These are phyloP conservation scores for Nicotiana attenuata DNA, from an alignment of 257 asterid species.

Conservation along the genomic window DNA sequence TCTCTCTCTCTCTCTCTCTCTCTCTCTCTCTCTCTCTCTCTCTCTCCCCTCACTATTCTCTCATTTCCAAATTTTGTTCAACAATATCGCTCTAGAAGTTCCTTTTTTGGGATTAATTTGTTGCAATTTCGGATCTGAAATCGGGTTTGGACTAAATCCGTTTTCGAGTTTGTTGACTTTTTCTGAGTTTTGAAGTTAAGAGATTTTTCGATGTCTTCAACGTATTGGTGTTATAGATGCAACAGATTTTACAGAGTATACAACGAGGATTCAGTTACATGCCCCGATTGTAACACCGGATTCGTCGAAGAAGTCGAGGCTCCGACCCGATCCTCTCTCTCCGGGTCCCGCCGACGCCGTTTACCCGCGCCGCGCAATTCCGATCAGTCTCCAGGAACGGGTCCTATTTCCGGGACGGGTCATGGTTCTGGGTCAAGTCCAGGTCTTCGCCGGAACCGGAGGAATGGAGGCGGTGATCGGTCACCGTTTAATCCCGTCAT, in stretches of 20 bases:
- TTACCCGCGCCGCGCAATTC: conserved; percentile 48
- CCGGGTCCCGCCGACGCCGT: conserved; percentile 59
- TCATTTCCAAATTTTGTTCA: neutral
- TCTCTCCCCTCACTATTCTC: neutral
- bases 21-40: neutral
- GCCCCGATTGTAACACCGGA: conserved; percentile 72
- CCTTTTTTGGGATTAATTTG: neutral
- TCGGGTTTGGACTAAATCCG: neutral
- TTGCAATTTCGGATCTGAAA: conserved; percentile 12
- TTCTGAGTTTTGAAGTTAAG: neutral
- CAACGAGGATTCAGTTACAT: conserved; percentile 43
- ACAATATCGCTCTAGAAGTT: neutral
- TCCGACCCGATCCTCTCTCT: conserved; percentile 39
- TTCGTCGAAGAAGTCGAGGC: conserved; percentile 63
- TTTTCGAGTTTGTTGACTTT: conserved; percentile 10
- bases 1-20: neutral
- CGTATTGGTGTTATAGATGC: conserved; percentile 79
- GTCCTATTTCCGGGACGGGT: conserved; percentile 22
- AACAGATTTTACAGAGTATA: conserved; percentile 50
- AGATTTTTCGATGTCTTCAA: conserved; percentile 39
- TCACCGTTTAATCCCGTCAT: conserved; percentile 88
- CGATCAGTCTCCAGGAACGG: conserved; percentile 34
- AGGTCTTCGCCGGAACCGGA: conserved; percentile 52
- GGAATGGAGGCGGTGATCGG: conserved; percentile 56
- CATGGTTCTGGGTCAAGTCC: conserved; percentile 43